Base-by-base conservation (phyloP, 2,329 filamentous ascomycete species). In the Boeremia lycopersici region DNA sequence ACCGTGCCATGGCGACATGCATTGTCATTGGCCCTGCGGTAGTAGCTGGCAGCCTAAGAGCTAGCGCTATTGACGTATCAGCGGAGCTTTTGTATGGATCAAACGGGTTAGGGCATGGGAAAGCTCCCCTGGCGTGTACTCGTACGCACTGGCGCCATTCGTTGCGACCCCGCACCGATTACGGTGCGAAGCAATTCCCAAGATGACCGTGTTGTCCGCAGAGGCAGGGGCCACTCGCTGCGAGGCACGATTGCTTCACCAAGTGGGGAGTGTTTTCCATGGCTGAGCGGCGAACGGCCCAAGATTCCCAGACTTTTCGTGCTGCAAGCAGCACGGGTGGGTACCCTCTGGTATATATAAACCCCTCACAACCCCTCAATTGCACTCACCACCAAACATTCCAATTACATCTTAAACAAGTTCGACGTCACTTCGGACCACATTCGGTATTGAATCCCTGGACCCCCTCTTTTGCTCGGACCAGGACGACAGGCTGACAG, bases 81-180 rank as follows among this genome's bases (percentile, higher is more conserved):
- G 44, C 38, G 48, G 48, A 44, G 30, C 48, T 54, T 38, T 50
- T 47, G 46, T 53, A 47, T 53, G 52, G 48, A 56, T 50, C 54
- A 59, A 61, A 56, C 43, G 46, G 53, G 49, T 53, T 57, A 57
- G 53, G 41, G 47, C 38, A 44, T 28, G 40, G 48, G 34, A 49
- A 36, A 46, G 52, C 46, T 55, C 54, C 54, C 56, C 61, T 60
- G 59, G 62, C 63, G 63, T 61, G 52, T 63, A 60, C 35, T 58
- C 33, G 40, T 48, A 51, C 60, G 61, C 44, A 57, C 57, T 55
- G 48, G 65, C 57, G 62, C 62, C 50, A 74, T 73, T 73, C 68
- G 72, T 65, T 63, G 57, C 50, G 56, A 73, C 70, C 72, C 72
- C 72, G 71, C 71, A 72, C 67, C 62, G 56, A 61, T 56, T 49